Conservation (phyloP, 768 basidiomycete genomes). For the Tricholoma sp. region DNA sequence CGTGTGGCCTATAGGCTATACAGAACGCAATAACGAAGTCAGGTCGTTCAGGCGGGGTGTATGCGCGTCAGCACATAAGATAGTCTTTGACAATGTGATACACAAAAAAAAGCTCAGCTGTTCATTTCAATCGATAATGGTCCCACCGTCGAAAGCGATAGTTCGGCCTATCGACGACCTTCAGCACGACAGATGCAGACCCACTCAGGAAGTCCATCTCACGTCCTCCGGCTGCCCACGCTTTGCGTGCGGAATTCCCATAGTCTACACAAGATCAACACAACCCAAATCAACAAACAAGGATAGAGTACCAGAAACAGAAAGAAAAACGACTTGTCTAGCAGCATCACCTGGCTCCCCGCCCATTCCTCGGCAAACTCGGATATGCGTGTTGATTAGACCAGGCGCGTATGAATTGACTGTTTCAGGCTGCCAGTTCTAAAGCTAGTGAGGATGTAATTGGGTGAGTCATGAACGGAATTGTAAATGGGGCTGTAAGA, state of each 20-base stretch:
- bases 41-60: too few species aligned
- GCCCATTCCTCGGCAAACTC: background rate
- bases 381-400: background rate
- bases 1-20: too few species aligned
- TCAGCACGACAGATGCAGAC: background rate
- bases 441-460: slow-evolving; percentile 14
- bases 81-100: background rate
- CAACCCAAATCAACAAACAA: background rate
- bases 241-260: slow-evolving; percentile 11
- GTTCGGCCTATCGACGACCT: slow-evolving; percentile 1
- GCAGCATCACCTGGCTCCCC: background rate
- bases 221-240: slow-evolving; percentile 24
- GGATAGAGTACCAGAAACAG: background rate
- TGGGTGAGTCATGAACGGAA: too few species aligned
- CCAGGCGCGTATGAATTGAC: slow-evolving; percentile 39
- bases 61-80: too few species aligned
- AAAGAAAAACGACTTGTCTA: background rate
- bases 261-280: background rate
- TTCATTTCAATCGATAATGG: background rate
- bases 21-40: too few species aligned
- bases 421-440: slow-evolving; percentile 22
- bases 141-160: slow-evolving; percentile 3
- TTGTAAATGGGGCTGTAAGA: background rate
- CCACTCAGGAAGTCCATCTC: background rate
- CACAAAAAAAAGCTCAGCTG: background rate